A percentile compares a stretch with the other conserved stretches of the same genome.
These are phyloP conservation scores for Ulmus americana DNA, from an alignment of 331 rosid species.

Conservation along the genomic window DNA sequence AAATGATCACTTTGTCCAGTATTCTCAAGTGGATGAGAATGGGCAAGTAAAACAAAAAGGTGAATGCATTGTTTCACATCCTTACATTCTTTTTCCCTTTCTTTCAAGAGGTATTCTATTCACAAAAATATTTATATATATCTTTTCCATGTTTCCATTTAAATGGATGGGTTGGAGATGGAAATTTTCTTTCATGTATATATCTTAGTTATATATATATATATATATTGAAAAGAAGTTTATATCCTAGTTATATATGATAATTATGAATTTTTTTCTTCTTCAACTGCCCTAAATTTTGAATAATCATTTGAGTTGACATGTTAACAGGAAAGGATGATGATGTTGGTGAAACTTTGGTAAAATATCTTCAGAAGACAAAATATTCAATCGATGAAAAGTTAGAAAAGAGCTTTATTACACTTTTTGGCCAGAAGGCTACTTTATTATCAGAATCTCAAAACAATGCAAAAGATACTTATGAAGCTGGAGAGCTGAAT, in stretches of 20 bases:
- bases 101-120: background rate
- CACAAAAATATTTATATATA: too few relatives aligned
- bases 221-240: background rate
- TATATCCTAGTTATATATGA: conserved; percentile 6
- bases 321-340: conserved; percentile 55
- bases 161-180: background rate
- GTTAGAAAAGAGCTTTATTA: conserved; percentile 58
- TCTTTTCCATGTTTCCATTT: too few relatives aligned
- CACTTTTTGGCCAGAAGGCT: conserved; percentile 45
- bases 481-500: conserved; percentile 27
- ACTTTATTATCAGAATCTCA: conserved; percentile 31
- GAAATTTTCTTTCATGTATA: conserved; percentile 2
- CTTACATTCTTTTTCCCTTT: conserved; percentile 14
- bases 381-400: conserved; percentile 76
- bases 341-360: conserved; percentile 76
- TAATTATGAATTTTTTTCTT: conserved; percentile 12
- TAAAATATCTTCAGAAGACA: conserved; percentile 73
- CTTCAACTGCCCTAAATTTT: conserved; percentile 5
- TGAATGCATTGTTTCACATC: conserved; percentile 20
- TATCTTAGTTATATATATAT: background rate
- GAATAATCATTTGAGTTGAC: conserved; percentile 8
- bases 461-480: conserved; percentile 19
- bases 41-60: conserved; percentile 48
- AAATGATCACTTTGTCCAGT: conserved; percentile 80
- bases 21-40: conserved; percentile 57